Conservation (phyloP, 1,139 yeast species). For the Geotrichum reessii region DNA sequence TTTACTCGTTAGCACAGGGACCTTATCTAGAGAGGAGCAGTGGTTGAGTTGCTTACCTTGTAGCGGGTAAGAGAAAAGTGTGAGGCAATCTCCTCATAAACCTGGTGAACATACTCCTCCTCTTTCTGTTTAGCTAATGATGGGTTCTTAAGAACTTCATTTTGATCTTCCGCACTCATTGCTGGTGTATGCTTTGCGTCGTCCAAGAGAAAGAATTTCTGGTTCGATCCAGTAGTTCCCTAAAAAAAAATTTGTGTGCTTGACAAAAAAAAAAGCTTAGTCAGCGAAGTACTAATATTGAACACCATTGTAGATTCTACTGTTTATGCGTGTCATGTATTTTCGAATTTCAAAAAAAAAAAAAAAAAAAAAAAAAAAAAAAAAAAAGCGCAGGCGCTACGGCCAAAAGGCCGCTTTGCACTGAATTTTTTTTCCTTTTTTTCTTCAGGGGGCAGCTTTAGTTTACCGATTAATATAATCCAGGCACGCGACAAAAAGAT, state of each 20-base stretch:
- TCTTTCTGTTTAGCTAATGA: constrained; percentile 46
- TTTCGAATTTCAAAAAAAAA: neutral
- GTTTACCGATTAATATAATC: neutral
- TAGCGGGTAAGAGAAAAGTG: constrained; percentile 92
- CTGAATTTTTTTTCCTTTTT: neutral
- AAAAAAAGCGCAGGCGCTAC: neutral
- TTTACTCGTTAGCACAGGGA: neutral
- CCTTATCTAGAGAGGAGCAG: neutral
- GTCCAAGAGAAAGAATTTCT: neutral
- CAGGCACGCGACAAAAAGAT: neutral
- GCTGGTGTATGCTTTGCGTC: neutral
- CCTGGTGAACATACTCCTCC: constrained; percentile 74
- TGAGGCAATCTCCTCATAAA: constrained; percentile 83
- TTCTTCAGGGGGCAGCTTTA: neutral
- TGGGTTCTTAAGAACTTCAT: neutral
- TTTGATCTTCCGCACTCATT: neutral
- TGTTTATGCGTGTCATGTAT: neutral
- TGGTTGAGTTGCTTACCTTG: constrained; percentile 39
- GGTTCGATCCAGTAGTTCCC: no score
- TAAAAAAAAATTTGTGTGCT: neutral
- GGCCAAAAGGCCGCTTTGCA: neutral
- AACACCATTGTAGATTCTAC: neutral
- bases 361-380: neutral
- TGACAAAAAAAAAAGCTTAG: neutral
- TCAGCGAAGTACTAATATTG: neutral